Base-by-base conservation (phyloP, 495 filamentous ascomycete species). In the Umbilicaria muhlenbergii region DNA sequence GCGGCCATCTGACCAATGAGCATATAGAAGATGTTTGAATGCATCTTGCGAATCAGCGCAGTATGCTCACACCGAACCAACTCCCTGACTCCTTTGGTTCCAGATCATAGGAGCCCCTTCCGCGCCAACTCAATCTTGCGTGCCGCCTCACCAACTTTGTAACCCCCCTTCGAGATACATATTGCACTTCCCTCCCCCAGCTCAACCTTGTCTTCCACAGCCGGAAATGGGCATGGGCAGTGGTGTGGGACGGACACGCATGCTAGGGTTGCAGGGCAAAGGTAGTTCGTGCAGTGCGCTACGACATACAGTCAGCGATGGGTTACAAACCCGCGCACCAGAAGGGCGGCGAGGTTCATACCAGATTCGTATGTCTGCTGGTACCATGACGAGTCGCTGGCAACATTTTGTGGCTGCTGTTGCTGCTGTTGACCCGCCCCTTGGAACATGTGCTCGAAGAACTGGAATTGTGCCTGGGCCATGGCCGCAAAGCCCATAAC, bases 211-310 rank as follows among this genome's bases (percentile, higher is more conserved):
- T 95, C 86, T 57, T 93, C 83, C 37, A 83, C 70, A 13, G 66
- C 63, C 6, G 84, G 80, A 65, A 82, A 87, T 2, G 85, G 68
- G 60, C 87, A 95, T 6, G 87, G 87, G 58, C 87, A 95, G 62
- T 95, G 87, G 60, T 93, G 86, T 7, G 87, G 86, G 69, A 92
- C 85, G 56, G 83, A 77, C 2, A 95, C 87, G 66, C 87, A 95
- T 5, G 85, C 80, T 18, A 94, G 73, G 3, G 86, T 94, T 41
- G 76, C 80, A 0, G 87, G 87, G 55, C 87, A 94, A n/a, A 94
- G 75, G 57, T 93, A 95, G 52, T 86, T 83, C 46, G 80, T 73
- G 66, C 87, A 95, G 56, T 74, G 77, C 8, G 81, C 75, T 82
- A 46, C 48, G 33, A 39, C 35, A 36, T 28, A 38, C 32, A 15